Percentiles rank a stretch among this genome's conserved stretches.
These are phyloP conservation scores for Lactarius psammicola DNA, from an alignment of 768 basidiomycete species.

Conservation along the genomic window DNA sequence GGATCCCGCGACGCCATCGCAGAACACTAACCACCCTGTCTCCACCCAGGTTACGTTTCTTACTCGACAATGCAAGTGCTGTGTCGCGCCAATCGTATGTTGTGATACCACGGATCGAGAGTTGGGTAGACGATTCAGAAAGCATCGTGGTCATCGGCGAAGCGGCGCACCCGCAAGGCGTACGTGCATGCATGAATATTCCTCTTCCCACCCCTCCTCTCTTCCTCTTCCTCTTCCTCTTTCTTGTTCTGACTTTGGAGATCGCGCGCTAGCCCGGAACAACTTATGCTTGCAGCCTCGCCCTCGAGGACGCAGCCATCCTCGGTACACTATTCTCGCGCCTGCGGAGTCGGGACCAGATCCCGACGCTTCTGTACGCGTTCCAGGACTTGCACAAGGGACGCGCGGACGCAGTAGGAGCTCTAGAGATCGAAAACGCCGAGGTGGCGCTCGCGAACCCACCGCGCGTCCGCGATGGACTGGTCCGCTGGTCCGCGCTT, in stretches of 20 bases:
- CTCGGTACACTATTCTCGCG: constrained; percentile 35
- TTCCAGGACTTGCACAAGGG: constrained; percentile 32
- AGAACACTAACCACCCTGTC: not conserved
- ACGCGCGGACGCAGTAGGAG: constrained; percentile 23
- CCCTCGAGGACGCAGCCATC: constrained; percentile 35
- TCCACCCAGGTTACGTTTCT: constrained; percentile 13
- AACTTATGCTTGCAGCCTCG: constrained; percentile 33
- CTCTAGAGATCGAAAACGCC: constrained; percentile 15
- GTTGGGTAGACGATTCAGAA: constrained; percentile 39
- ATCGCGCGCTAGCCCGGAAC: constrained; percentile 36
- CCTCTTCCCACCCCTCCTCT: not conserved
- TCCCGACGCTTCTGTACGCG: constrained; percentile 32
- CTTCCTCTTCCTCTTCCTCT: not conserved
- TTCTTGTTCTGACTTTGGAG: not conserved
- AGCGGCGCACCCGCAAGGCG: constrained; percentile 35
- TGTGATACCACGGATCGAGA: constrained; percentile 39
- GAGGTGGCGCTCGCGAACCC: constrained; percentile 7
- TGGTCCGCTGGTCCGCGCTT: constrained; percentile 17
- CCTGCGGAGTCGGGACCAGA: constrained; percentile 29
- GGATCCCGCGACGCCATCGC: not conserved
- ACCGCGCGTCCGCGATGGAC: constrained; percentile 10
- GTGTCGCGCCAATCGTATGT: constrained; percentile 36
- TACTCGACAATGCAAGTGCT: constrained; percentile 19
- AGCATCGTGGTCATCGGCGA: constrained; percentile 42
- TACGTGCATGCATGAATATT: constrained; percentile 26